Evolutionary conservation across 345 rosid genomes (phyloP).

Genomic region (Hevea brasiliensis): DNA sequence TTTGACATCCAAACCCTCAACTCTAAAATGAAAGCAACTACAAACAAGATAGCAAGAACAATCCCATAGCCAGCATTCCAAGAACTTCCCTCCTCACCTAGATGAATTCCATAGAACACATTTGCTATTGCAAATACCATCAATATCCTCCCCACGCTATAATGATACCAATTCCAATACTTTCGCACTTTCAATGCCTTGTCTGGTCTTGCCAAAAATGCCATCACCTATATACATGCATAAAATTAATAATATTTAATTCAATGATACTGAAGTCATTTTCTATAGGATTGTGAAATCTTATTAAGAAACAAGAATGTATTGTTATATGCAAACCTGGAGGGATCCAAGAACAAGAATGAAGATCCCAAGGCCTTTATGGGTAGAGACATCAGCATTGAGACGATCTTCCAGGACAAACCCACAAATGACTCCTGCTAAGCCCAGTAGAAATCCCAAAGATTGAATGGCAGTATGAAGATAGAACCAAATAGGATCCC

Average conservation of each 20-base stretch:
- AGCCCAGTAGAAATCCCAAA: constrained; percentile 52
- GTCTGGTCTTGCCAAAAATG: constrained; percentile 63
- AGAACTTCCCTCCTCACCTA: constrained; percentile 46
- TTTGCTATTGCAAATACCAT: constrained; percentile 58
- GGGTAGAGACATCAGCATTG: constrained; percentile 43
- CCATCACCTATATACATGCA: constrained; percentile 42
- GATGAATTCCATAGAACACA: constrained; percentile 80
- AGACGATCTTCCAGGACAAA: constrained; percentile 52
- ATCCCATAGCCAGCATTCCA: constrained; percentile 75
- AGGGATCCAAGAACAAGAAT: constrained; percentile 78
- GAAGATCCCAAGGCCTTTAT: constrained; percentile 63
- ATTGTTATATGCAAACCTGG: constrained; percentile 52
- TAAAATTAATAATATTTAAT: too few species aligned
- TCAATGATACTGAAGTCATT: too few species aligned
- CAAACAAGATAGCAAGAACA: constrained; percentile 40
- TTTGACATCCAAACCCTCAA: constrained; percentile 40
- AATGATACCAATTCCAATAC: constrained; percentile 88
- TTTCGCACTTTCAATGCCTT: constrained; percentile 53
- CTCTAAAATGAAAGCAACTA: constrained; percentile 45
- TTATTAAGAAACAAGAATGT: too few species aligned
- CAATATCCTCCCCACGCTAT: constrained; percentile 55
- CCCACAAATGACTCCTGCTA: constrained; percentile 60
- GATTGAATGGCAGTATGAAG: constrained; percentile 51
- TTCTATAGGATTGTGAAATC: too few species aligned
- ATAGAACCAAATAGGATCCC: constrained; percentile 80